phyloP scores from a whole-genome alignment of 441 rosid species.

The Macaranga tanarius region DNA sequence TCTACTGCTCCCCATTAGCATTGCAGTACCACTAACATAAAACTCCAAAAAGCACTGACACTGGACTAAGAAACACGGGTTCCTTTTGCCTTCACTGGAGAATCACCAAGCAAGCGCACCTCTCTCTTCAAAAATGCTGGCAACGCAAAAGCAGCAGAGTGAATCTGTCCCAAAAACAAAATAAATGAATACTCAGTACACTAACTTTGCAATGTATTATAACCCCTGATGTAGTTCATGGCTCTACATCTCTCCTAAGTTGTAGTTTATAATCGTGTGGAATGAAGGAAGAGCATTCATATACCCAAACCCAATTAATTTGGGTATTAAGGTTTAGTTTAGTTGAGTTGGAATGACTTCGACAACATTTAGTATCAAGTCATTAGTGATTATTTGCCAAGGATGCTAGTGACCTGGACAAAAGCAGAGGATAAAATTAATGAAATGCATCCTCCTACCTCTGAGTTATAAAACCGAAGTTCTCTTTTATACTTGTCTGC shows the following conservation, averaged over 20 bases:
- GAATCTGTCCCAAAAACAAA: slow-evolving; percentile 54
- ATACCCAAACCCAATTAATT: too few relatives aligned
- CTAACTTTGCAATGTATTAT: too few relatives aligned
- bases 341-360: too few relatives aligned
- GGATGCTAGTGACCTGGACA: background rate
- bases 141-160: slow-evolving; percentile 80
- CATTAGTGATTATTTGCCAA: too few relatives aligned
- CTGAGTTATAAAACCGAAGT: slow-evolving; percentile 77
- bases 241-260: too few relatives aligned
- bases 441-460: slow-evolving; percentile 40
- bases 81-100: slow-evolving; percentile 1
- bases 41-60: background rate
- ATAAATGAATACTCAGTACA: too few relatives aligned
- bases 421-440: background rate
- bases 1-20: background rate
- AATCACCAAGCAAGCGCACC: slow-evolving; percentile 47
- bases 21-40: too few relatives aligned
- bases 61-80: background rate
- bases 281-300: too few relatives aligned
- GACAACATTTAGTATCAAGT: too few relatives aligned
- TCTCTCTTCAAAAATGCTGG: slow-evolving; percentile 82
- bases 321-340: too few relatives aligned
- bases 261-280: too few relatives aligned
- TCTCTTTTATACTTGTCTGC: slow-evolving; percentile 62
- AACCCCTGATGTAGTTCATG: too few relatives aligned